These are phyloP conservation scores for Fusarium concolor DNA, from an alignment of 2,329 filamentous ascomycete species.

Conservation along the genomic window DNA sequence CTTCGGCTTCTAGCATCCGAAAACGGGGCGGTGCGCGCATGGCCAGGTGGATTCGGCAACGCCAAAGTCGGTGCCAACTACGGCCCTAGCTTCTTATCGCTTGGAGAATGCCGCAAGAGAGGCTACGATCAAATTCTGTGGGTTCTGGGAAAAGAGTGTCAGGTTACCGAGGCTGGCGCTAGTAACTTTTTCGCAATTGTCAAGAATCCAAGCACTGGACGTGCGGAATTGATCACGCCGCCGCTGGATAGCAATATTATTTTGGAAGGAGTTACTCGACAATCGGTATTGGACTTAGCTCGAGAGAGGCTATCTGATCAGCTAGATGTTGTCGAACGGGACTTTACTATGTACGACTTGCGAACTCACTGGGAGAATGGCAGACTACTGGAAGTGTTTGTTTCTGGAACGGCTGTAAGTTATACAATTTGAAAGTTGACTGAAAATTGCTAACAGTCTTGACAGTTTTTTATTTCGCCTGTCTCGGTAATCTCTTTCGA, in stretches of 20 bases:
- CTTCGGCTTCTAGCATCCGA: too few relatives aligned
- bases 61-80: conserved; percentile 1
- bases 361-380: not conserved
- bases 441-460: too few relatives aligned
- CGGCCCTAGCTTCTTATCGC: not conserved
- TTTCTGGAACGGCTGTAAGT: conserved; percentile 6
- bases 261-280: not conserved
- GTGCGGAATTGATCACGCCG: too few relatives aligned
- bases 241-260: not conserved
- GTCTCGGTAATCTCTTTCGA: not conserved
- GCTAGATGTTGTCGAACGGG: not conserved
- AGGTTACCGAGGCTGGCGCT: not conserved
- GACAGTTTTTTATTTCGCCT: not conserved
- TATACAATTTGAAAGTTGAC: accelerated
- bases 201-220: not conserved
- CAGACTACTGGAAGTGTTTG: not conserved
- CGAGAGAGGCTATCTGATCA: accelerated
- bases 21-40: not conserved
- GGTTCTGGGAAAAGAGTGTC: accelerated
- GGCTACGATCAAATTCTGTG: not conserved
- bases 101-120: not conserved
- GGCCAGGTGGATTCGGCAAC: not conserved
- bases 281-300: not conserved
- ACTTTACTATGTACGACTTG: accelerated
- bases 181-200: conserved; percentile 3